These are phyloP conservation scores for Chaetomiaceae sp. DNA, from an alignment of 2,329 filamentous ascomycete genomes.

Conservation along the genomic window DNA sequence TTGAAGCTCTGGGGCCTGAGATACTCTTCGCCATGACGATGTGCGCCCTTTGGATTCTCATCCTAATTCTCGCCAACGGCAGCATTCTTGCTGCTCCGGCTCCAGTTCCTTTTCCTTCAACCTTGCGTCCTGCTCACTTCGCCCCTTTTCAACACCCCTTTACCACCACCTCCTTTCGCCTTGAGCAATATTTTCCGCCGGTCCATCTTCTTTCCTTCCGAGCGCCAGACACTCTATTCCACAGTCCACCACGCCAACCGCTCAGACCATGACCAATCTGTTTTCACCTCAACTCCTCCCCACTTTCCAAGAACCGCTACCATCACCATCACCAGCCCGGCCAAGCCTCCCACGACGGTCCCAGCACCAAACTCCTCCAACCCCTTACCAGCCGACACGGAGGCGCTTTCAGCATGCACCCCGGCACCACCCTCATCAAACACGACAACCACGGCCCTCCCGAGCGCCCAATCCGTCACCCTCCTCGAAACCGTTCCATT, in stretches of 20 bases:
- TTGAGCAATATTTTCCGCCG: background rate
- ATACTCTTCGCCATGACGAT: too few relatives aligned
- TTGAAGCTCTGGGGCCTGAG: too few relatives aligned
- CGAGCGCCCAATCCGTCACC: background rate
- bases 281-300: background rate
- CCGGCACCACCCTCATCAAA: background rate
- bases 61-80: background rate
- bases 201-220: background rate
- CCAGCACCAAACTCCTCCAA: background rate
- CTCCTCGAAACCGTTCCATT: background rate
- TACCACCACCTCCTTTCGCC: background rate
- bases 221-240: background rate
- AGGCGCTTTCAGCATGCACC: background rate
- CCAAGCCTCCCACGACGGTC: background rate
- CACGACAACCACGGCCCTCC: background rate
- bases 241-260: background rate
- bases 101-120: background rate
- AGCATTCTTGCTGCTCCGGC: background rate
- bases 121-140: background rate
- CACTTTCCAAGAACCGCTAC: too few relatives aligned
- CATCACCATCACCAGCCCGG: background rate
- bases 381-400: too few relatives aligned
- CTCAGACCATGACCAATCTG: background rate
- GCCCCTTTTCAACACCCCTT: slow-evolving; percentile 7
- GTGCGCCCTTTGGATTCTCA: background rate